These are phyloP conservation scores for Fusarium zealandicum DNA, from an alignment of 2,329 filamentous ascomycete species.

Conservation along the genomic window DNA sequence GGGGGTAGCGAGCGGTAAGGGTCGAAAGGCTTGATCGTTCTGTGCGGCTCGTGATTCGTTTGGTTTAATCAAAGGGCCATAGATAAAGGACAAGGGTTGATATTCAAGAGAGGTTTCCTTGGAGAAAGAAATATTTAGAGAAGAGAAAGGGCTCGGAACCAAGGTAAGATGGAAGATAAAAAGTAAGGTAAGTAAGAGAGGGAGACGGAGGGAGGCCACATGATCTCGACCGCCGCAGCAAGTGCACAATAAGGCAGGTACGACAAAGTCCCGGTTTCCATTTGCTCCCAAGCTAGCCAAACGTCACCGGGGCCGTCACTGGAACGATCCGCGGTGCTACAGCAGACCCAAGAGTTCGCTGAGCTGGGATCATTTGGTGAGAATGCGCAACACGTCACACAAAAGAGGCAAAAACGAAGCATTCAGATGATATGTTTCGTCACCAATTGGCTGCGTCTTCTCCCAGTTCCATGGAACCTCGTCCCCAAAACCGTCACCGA, in stretches of 20 bases:
- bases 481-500: constrained; percentile 24
- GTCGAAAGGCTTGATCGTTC: constrained; percentile 28
- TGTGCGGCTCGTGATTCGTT: constrained; percentile 22
- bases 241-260: neutral
- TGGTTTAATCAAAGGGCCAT: constrained; percentile 15
- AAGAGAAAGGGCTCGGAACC: neutral
- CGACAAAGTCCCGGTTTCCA: constrained; percentile 4
- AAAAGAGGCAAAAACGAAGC: constrained; percentile 1
- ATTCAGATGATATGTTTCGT: neutral
- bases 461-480: constrained; percentile 1
- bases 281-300: constrained; percentile 1
- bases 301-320: constrained; percentile 23
- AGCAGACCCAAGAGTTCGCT: neutral
- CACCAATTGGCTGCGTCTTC: constrained; percentile 3
- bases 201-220: constrained; percentile 19
- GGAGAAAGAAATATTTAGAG: neutral
- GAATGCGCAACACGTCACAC: constrained; percentile 8
- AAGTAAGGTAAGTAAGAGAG: constrained; percentile 8
- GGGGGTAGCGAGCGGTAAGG: constrained; percentile 27
- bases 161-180: neutral
- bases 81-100: constrained; percentile 20
- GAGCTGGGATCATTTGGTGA: neutral
- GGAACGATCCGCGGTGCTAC: constrained; percentile 12
- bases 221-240: constrained; percentile 18
- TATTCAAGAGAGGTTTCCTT: neutral